Evolutionary conservation across 2,329 filamentous ascomycete genomes (phyloP).

Genomic region (Kalaharituber pfeilii): DNA sequence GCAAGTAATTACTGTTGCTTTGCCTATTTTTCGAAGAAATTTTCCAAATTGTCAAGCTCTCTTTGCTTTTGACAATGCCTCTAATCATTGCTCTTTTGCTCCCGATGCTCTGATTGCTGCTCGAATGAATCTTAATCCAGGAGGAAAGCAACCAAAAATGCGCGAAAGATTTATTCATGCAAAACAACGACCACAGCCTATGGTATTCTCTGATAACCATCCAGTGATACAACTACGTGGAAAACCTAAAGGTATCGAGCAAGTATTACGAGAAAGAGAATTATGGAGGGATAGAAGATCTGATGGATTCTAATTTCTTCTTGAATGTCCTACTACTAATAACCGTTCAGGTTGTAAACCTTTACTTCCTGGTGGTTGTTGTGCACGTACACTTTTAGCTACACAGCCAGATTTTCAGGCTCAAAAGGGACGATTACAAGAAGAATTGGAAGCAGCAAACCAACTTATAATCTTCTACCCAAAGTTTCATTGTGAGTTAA

Average conservation of each 20-base stretch:
- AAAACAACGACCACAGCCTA: background rate
- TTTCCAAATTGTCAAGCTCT: background rate
- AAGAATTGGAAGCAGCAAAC: constrained; percentile 5
- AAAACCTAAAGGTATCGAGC: constrained; percentile 1
- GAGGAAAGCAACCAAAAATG: background rate
- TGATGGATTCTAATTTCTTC: background rate
- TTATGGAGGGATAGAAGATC: background rate
- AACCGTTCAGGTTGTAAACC: too few relatives aligned
- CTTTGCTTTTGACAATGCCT: constrained; percentile 8
- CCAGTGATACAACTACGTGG: background rate
- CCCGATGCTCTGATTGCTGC: constrained; percentile 1
- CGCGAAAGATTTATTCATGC: background rate
- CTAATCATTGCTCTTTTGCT: constrained; percentile 6
- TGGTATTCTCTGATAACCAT: constrained; percentile 5
- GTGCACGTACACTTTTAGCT: background rate
- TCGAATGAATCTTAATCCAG: background rate
- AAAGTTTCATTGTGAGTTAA: constrained; percentile 10
- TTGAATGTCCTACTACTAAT: background rate
- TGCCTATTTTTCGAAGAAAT: constrained; percentile 2
- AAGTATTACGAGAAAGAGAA: background rate
- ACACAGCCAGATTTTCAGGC: constrained; percentile 5
- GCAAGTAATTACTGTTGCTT: background rate
- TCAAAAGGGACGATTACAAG: constrained; percentile 8
- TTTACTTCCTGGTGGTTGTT: too few relatives aligned
- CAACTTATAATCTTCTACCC: constrained; percentile 8